Base-by-base conservation (phyloP, 2,329 filamentous ascomycete genomes). In the Colletotrichum musae region DNA sequence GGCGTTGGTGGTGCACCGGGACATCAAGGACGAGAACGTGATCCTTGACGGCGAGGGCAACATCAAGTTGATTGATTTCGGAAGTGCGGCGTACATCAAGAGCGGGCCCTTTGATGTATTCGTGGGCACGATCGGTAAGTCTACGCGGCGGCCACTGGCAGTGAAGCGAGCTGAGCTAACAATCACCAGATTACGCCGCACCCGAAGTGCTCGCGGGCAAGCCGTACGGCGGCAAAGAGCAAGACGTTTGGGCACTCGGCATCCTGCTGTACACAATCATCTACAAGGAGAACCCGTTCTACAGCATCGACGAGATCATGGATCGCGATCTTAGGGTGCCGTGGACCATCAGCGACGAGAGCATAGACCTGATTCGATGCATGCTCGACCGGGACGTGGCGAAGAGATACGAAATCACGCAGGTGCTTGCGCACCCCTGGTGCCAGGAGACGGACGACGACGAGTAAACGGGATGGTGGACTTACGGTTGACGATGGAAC, bases 251-350 rank as follows among this genome's bases (percentile, higher is more conserved):
- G 96, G 96, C 96, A 1, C 87, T 99, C 16, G 96, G 96, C 26
- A 98, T 99, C 76, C 88, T 99, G 28, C 89, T 99, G 15, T 99
- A 99, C 84, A 99, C 96, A 32, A 98, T 99, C 77, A 93, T 98
- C 77, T 99, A 99, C 87, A 99, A 98, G 83, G 96, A 99, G 83
- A 99, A 99, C 77, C 95, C 96, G 0, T 99, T 98, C 81, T 98
- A 98, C 87, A 97, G 93, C 81, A 96, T 98, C 76, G 96, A 99
- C 80, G 96, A 99, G 85, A 99, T 99, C 77, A 97, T 98, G 89
- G 96, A 99, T 79, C 95, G 95, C 76, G 95, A 98, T 75, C 85
- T 99, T 68, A 90, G 96, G 56, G 92, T 99, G 32, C 96, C 96
- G 0, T 98, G 93, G 79, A 88, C 92, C 41, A 90, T 95, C 83